Base-by-base conservation (phyloP, 1,284 basidiomycete genomes). In the Ceratobasidium sp. region DNA sequence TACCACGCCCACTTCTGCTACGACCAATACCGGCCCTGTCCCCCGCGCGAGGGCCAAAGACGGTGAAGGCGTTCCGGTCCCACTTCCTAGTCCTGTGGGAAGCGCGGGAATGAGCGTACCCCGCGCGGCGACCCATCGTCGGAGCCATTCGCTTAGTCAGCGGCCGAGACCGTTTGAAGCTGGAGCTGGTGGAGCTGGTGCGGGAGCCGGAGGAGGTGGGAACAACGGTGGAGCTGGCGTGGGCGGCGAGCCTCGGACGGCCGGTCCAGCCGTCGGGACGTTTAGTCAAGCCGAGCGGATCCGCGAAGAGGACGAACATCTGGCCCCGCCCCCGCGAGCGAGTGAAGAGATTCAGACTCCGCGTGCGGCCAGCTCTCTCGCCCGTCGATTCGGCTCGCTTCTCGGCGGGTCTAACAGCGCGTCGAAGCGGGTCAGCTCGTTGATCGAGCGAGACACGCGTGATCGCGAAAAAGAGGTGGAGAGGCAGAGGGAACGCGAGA, bases 371-470 rank as follows among this genome's bases (percentile, higher is more conserved):
- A 50, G 42, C 9, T 62, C 59, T 1, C 71, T 74, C 23, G 92
- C 92, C 76, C 87, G 92, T 81, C 91, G 90, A 85, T 94, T 94
- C 81, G 92, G 92, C 38, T 92, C 90, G 78, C 83, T 94, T 80
- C 84, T 92, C 56, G 88, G 88, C 44, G 90, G 88, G n/a, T 42
- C 65, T 6, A 17, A 44, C 2, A 78, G 69, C n/a, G 62, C 50
- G 6, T 74, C 70, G 20, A 65, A 75, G 44, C 78, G 73, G 1
- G 73, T 76, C 13, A 50, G 44, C 17, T 74, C 71, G 23, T 28
- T 74, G 0, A 64, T 74, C 33, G 71, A 74, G 33, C 48, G 67
- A 9, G 67, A 66, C n/a, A 26, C 28, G n/a, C 40, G 44, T 1
- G 61, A 62, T 1, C 67, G 67, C 12, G 67, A 69, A 40, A 33